Base-by-base conservation (phyloP, 768 basidiomycete species). In the Cystobasidium tubakii region DNA sequence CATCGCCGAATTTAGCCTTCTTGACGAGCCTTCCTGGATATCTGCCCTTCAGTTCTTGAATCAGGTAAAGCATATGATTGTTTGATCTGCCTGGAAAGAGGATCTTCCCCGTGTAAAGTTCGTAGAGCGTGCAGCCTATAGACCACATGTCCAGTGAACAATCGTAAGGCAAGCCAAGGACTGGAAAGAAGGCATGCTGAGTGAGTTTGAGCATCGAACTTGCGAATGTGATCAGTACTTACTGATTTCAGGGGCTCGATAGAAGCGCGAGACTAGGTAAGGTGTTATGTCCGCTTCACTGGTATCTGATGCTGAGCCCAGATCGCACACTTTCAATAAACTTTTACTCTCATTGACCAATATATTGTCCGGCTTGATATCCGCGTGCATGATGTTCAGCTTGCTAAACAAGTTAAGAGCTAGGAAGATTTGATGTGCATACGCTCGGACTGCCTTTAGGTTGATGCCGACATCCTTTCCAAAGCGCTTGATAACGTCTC, bases 181-280 rank as follows among this genome's bases (percentile, higher is more conserved):
- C 94, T 97, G 77, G 29, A 67, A 15, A 44, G 25, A 21, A 1
- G 0, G 12, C 33, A 66, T 43, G 71, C 17, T 31, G n/a, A 73
- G 71, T 60, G 39, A 64, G n/a, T 27, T 19, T 17, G 17, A 17
- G 7, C 42, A 42, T 42, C n/a, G n/a, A 17, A n/a, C 42, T 7
- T 17, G 42, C 17, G n/a, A 3, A 50, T 9, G 46, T 17, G 7
- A 50, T 4, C 17, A 3, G 25, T 76, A 84, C 86, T 80, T 79
- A 97, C 95, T 99, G 80, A 98, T 98, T 83, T 99, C 96, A 1
- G 96, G 96, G 1, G 95, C 95, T 54, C 96, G 90, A 80, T 99
- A 98, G 82, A 98, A 99, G 57, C 96, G 85, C 77, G 91, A 92
- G 74, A 97, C 96, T 70, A 99, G 88, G 82, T 99, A 98, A 12